Base-by-base conservation (phyloP, 2,329 filamentous ascomycete genomes). In the Cladosporium sp. region DNA sequence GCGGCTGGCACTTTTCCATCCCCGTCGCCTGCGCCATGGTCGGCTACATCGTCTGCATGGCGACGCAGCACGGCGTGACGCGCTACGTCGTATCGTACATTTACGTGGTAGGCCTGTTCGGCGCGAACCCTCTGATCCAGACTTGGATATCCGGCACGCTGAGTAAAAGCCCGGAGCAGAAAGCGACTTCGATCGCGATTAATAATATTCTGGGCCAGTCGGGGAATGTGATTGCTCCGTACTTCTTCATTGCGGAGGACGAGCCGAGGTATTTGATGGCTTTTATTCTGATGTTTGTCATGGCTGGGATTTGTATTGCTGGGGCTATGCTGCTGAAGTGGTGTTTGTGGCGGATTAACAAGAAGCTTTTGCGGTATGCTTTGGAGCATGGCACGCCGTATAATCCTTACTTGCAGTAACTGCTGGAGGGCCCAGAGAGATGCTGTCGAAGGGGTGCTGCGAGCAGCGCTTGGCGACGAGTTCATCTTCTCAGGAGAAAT, bases 151-250 rank as follows among this genome's bases (percentile, higher is more conserved):
- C 75, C 0, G 71, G 71, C 1, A 73, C 74, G 0, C 68, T 79
- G 6, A 72, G 71, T 25, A 71, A 76, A 36, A 79, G 77, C 0
- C 77, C 78, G 0, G 77, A 80, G 69, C 79, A 80, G 75, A 83
- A 82, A 70, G 81, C 82, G 0, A 78, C 78, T 16, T 79, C 81
- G 0, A 71, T 84, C 11, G 80, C 80, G 10, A 81, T 84, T 72
- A 82, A 82, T 5, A 84, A 82, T n/a, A 81, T 61, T 10, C 11
- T 61, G 28, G 28, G 43, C 13, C 43, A 61, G 14, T n/a, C 30
- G 6, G 58, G 58, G 5, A 61, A 61, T 23, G 46, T 61, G 8
- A 61, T 60, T n/a, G 58, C 58, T 4, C 58, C 58, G 13, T 60
- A 61, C 30, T 61, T 61, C 30, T 61, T 61, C 46, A 28, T 51